Evolutionary conservation across 768 basidiomycete genomes (phyloP), one percentile per base, ranked within the genome.

Genomic region (Panaeolus papilionaceus): DNA sequence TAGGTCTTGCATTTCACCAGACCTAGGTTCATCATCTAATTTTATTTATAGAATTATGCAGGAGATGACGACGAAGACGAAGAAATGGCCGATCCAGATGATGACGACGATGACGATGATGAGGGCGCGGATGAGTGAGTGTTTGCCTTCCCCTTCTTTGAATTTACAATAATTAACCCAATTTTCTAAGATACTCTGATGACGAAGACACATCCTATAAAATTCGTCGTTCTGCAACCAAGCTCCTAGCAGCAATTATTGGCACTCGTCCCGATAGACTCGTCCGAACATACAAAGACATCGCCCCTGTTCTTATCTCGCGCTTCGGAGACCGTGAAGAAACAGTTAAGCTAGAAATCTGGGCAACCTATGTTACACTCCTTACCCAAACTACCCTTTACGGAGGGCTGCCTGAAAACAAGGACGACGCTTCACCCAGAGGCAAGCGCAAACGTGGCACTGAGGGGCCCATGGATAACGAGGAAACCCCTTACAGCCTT

Each of bases 201-300:
- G 98, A 99, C 67, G 98, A 99, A 77, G 98, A 99, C 75, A 94
- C 93, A 11, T 98, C 97, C 0, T 99, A 98, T 87, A 98, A 98
- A 79, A 94, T 98, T 66, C 92, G 98, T 70, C 89, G 98, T 54
- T 91, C 94, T 7, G 92, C 98, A 7, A 95, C 96, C 18, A 98
- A 98, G 76, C 83, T 99, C 3, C 84, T 99, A 16, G 82, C 90
- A 37, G 92, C 93, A 6, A 82, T 98, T 61, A 90, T 99, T 66
- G 89, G 88, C 12, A 99, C 97, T 1, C 93, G 96, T 28, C 94
- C 96, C 0, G 98, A 98, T 74, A 85, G 95, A 2, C 85, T 98
- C 23, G 79, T 83, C 14, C 81, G 89, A 2, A 85, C 97, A 63
- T 98, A 95, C 82, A 92, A 88, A 73, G 87, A 88, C 8, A 90